phyloP scores from a whole-genome alignment of 2,329 filamentous ascomycete genomes.

The Aureobasidium sp. region DNA sequence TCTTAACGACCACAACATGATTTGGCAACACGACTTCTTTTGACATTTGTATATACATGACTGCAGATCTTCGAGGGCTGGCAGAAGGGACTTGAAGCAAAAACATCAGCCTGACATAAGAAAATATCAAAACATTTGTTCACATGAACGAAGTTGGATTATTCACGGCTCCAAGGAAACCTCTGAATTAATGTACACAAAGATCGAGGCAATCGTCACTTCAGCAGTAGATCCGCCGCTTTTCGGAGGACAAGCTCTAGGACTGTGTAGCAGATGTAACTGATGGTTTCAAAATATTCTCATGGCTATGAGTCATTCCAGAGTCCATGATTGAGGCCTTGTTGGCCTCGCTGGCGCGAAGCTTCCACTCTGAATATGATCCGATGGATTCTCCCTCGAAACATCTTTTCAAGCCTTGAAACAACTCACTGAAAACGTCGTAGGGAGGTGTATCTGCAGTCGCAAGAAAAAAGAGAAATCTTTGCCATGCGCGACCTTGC shows the following conservation, averaged over 20 bases:
- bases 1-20: background rate
- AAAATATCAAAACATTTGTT: no score
- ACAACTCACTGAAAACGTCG: background rate
- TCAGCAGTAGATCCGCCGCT: no score
- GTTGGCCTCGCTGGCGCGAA: background rate
- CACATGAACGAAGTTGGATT: no score
- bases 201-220: no score
- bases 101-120: no score
- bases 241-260: no score
- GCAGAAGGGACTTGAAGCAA: no score
- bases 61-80: background rate
- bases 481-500: background rate
- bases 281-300: no score
- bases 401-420: background rate
- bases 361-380: background rate
- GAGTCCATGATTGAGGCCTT: background rate
- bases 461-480: background rate
- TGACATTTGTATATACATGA: background rate
- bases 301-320: no score
- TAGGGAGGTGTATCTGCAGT: background rate
- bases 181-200: no score
- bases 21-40: background rate
- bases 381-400: conserved; percentile 1
- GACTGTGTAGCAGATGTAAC: no score
- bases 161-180: no score